phyloP scores from a whole-genome alignment of 179 eudicot genomes.

The Patellifolia procumbens region DNA sequence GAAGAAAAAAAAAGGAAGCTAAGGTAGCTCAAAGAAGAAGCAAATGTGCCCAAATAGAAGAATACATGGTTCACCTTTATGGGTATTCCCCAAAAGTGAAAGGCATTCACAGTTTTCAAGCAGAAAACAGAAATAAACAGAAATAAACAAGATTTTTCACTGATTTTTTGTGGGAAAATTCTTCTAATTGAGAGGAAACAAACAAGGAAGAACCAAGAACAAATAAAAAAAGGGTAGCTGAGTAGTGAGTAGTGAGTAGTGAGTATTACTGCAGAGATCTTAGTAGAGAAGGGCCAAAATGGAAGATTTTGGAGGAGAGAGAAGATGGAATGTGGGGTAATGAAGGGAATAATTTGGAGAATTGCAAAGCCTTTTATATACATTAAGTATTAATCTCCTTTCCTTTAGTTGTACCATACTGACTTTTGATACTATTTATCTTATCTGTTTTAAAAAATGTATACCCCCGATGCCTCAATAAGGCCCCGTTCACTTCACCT shows the following conservation, averaged over 20 bases:
- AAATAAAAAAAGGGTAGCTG: neutral
- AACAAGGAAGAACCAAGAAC: neutral
- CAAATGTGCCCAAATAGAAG: conserved; percentile 18
- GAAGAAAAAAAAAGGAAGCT: conserved; percentile 9
- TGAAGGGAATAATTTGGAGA: conserved; percentile 30
- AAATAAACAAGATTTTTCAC: neutral
- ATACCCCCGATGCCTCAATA: too few relatives aligned
- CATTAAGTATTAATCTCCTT: too few relatives aligned
- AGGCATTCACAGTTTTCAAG: conserved; percentile 6
- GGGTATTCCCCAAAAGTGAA: conserved; percentile 11
- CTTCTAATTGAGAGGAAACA: neutral
- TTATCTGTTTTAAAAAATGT: too few relatives aligned
- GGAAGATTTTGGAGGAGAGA: conserved; percentile 30
- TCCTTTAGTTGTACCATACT: too few relatives aligned
- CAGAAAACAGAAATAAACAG: conserved; percentile 1
- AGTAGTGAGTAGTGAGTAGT: too few relatives aligned
- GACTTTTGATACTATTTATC: too few relatives aligned
- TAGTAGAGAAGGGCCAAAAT: conserved; percentile 35
- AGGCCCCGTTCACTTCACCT: too few relatives aligned
- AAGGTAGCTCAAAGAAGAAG: conserved; percentile 18
- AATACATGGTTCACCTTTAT: conserved; percentile 1
- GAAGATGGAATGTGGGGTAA: conserved; percentile 34
- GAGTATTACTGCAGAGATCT: conserved; percentile 1
- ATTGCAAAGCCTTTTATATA: neutral
- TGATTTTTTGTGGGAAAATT: neutral